phyloP scores from a whole-genome alignment of 148 eudicot genomes.

The Persicaria tinctoria region DNA sequence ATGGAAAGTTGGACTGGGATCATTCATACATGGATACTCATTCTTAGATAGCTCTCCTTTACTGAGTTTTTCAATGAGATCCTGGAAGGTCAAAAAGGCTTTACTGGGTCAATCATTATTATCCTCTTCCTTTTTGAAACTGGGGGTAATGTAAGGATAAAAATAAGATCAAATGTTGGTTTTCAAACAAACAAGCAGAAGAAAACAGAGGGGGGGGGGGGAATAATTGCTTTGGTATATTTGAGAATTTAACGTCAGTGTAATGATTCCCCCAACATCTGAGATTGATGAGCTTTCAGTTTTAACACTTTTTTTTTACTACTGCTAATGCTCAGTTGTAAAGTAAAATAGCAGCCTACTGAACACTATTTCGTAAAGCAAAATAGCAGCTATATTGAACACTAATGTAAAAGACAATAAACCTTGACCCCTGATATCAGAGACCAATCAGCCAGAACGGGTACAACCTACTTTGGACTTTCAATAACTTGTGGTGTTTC shows the following conservation, averaged over 20 bases:
- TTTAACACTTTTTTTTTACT: background rate
- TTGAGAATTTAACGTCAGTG: background rate
- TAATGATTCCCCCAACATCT: no score
- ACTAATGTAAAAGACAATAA: background rate
- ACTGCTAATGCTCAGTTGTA: no score
- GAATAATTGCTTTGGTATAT: background rate
- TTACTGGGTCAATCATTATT: background rate
- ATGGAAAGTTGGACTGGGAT: slow-evolving; percentile 80
- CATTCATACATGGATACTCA: slow-evolving; percentile 94
- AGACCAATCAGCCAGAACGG: background rate
- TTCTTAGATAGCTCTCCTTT: slow-evolving; percentile 79
- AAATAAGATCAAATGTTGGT: background rate
- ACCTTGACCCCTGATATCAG: background rate
- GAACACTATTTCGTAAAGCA: no score
- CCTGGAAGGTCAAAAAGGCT: slow-evolving; percentile 37
- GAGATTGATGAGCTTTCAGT: background rate
- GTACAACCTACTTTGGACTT: background rate
- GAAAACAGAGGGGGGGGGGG: background rate
- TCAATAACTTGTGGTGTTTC: background rate
- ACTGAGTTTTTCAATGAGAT: slow-evolving; percentile 74
- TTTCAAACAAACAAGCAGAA: background rate
- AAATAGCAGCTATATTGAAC: background rate
- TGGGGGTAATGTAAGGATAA: background rate
- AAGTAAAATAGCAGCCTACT: no score
- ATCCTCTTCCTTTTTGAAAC: background rate